Conservation (phyloP, 2,329 filamentous ascomycete genomes). For the Monosporascus sp. region DNA sequence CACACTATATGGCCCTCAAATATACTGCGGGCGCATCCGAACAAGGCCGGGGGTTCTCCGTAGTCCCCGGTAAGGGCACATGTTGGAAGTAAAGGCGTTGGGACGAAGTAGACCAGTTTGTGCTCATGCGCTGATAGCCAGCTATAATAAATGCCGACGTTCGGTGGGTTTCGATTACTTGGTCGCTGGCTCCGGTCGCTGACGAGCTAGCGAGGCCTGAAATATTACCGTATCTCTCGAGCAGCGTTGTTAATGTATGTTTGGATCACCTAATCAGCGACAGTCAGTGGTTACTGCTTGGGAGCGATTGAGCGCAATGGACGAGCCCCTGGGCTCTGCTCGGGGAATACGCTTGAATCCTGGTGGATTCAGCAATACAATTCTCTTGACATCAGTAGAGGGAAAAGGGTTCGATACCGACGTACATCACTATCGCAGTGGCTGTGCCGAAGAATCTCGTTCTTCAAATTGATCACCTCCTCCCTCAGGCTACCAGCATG, state of each 20-base stretch:
- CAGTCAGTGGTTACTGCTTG: background rate
- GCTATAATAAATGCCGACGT: background rate
- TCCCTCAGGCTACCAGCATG: conserved; percentile 14
- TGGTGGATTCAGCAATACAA: too few relatives aligned
- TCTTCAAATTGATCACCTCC: conserved; percentile 19
- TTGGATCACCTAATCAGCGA: background rate
- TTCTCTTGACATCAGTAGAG: background rate
- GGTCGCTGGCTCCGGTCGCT: background rate
- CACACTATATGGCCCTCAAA: too few relatives aligned
- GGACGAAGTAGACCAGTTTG: too few relatives aligned
- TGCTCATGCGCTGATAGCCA: background rate
- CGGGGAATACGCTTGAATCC: too few relatives aligned
- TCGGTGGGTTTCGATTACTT: background rate
- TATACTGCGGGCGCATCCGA: too few relatives aligned
- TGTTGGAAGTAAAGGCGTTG: too few relatives aligned
- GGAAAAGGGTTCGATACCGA: background rate
- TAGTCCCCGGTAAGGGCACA: too few relatives aligned
- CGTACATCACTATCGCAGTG: conserved; percentile 20
- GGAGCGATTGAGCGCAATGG: too few relatives aligned
- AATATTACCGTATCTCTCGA: background rate
- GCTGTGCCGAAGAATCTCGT: conserved; percentile 19
- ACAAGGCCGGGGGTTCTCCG: too few relatives aligned
- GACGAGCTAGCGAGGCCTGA: background rate
- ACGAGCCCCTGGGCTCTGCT: too few relatives aligned
- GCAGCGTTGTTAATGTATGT: background rate